Evolutionary conservation across 2,329 filamentous ascomycete species (phyloP), one percentile per base, ranked within the genome.

Genomic region (Xylariaceae sp.): DNA sequence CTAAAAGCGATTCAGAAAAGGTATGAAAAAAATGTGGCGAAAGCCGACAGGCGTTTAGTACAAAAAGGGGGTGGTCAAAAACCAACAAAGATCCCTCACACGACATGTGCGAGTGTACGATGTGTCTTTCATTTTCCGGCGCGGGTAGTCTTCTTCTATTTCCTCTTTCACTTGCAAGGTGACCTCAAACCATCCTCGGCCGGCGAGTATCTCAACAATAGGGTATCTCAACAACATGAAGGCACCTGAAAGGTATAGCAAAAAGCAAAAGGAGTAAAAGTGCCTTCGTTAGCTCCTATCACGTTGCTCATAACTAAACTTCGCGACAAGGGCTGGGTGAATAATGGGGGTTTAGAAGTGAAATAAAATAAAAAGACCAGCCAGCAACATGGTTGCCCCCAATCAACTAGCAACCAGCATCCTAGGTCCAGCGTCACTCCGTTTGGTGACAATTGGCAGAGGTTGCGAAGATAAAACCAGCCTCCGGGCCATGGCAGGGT

Each of bases 141-240:
- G 48, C 50, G n/a, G 28, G 47, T 46, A 49, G 43, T 60, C 11
- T 28, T 47, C 9, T 51, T 59, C 17, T 23, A 34, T 47, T 43
- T 56, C 48, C 54, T 62, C 52, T 53, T 50, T 55, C 60, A 37
- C 17, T 58, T 21, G 52, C 55, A 60, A 61, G 45, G 29, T 44
- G 24, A 61, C 53, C 53, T 55, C 58, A 44, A 54, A 58, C 56
- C 54, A 54, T 56, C 50, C 59, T 64, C 63, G 61, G 39, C 59
- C 61, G 55, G 63, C 61, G 61, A 65, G 56, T 44, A 55, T 63
- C 61, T 64, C 63, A 64, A 64, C 58, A 65, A 65, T 54, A 50
- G 63, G 63, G 63, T 65, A 65, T 65, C 63, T 65, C 51, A 62
- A 63, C 56, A 65, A 61, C 31, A 28, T 55, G 50, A 33, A 56